These are phyloP conservation scores for Syncephalastrum contaminatum DNA, from an alignment of 371 early-diverging fungal genomes.

Conservation along the genomic window DNA sequence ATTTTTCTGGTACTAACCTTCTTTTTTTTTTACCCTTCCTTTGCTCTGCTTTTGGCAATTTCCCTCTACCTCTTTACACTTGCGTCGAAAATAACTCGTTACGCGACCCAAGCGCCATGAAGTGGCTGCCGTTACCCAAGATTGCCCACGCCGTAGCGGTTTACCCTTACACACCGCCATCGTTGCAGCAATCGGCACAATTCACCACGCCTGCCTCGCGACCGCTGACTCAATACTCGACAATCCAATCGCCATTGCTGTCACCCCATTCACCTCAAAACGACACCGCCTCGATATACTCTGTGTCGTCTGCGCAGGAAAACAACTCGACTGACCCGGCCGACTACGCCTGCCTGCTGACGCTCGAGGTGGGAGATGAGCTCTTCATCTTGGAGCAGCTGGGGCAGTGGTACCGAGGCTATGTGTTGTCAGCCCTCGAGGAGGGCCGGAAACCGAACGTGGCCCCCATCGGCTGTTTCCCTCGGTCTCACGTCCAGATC, in stretches of 20 bases:
- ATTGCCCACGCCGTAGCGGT: conserved; percentile 53
- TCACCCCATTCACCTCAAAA: conserved; percentile 17
- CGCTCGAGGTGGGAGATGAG: conserved; percentile 59
- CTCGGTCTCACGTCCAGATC: conserved; percentile 57
- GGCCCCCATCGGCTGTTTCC: conserved; percentile 63
- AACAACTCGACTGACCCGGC: conserved; percentile 19
- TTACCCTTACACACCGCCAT: conserved; percentile 50
- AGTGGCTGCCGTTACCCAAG: conserved; percentile 54
- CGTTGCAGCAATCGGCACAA: conserved; percentile 8
- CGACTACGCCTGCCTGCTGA: conserved; percentile 37
- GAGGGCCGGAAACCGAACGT: conserved; percentile 41
- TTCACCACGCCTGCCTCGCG: conserved; percentile 19
- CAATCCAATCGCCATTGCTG: conserved; percentile 25
- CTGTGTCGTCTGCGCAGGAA: conserved; percentile 24
- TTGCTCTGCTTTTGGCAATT: conserved; percentile 4
- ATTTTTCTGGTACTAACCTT: not conserved
- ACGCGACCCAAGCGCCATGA: conserved; percentile 23
- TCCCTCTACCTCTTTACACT: conserved; percentile 2
- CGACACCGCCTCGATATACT: conserved; percentile 32
- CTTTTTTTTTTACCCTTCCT: conserved; percentile 1
- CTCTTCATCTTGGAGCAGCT: conserved; percentile 54
- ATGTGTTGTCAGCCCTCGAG: conserved; percentile 51
- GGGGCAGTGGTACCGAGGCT: conserved; percentile 67
- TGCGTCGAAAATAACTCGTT: conserved; percentile 6
- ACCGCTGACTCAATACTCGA: conserved; percentile 30